Percentiles rank a stretch among this genome's conserved stretches.
phyloP scores from a whole-genome alignment of 768 basidiomycete species.

The Coprinopsis strossmayeri region DNA sequence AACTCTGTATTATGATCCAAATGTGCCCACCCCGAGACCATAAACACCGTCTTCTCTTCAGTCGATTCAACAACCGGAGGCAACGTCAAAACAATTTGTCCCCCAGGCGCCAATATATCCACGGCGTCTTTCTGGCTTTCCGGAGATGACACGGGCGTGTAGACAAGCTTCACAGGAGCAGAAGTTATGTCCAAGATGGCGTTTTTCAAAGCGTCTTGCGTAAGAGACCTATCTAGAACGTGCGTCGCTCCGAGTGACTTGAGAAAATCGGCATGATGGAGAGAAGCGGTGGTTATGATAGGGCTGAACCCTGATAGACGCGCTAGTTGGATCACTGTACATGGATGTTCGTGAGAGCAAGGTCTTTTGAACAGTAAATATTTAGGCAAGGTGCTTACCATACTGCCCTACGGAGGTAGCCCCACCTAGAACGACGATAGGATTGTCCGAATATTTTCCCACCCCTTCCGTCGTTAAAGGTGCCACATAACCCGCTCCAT shows the following conservation, averaged over 20 bases:
- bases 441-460: conserved; percentile 23
- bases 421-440: conserved; percentile 25
- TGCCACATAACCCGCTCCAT: conserved; percentile 20
- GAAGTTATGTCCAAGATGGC: conserved; percentile 18
- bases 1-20: conserved; percentile 15
- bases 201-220: background rate
- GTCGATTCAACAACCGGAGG: conserved; percentile 17
- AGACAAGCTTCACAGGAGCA: conserved; percentile 17
- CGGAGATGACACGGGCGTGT: conserved; percentile 20
- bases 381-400: conserved; percentile 12
- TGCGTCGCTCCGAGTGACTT: conserved; percentile 35
- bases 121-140: conserved; percentile 20
- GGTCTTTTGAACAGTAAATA: too few relatives aligned
- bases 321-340: conserved; percentile 30
- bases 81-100: conserved; percentile 27
- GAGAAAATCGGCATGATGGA: conserved; percentile 21
- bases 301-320: conserved; percentile 31
- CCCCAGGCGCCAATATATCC: conserved; percentile 26
- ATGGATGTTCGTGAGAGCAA: background rate
- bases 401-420: conserved; percentile 22
- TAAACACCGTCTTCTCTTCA: conserved; percentile 9
- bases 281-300: conserved; percentile 33
- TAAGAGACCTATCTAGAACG: conserved; percentile 26
- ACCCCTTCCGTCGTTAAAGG: conserved; percentile 19
- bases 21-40: conserved; percentile 18